phyloP scores from a whole-genome alignment of 441 rosid species.

The Populus trichocarpa region DNA sequence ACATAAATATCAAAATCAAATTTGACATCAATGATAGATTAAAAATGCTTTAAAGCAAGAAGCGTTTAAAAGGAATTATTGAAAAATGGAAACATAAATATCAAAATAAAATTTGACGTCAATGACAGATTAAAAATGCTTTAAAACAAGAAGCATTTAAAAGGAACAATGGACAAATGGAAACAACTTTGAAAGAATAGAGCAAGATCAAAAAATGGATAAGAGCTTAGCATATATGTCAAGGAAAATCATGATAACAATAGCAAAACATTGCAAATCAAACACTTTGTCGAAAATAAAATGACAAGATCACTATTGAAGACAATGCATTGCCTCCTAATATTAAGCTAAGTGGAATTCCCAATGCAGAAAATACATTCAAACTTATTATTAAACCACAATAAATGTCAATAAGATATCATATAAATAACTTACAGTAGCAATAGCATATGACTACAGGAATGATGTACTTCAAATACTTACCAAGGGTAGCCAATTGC shows the following conservation, averaged over 20 bases:
- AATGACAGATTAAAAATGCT: neutral
- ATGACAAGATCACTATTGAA: neutral
- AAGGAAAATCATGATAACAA: neutral
- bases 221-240: neutral
- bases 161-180: neutral
- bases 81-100: neutral
- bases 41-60: neutral
- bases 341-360: neutral
- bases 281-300: neutral
- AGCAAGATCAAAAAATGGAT: neutral
- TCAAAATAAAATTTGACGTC: neutral
- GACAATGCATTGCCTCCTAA: neutral
- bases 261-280: neutral
- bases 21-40: neutral
- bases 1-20: slow-evolving; percentile 4
- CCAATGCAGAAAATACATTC: neutral
- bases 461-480: slow-evolving; percentile 22
- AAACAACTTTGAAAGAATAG: neutral
- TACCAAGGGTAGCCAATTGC: slow-evolving; percentile 80
- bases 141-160: neutral
- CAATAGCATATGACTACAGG: slow-evolving; percentile 7
- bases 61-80: neutral
- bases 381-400: neutral
- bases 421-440: neutral
- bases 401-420: neutral